These are phyloP conservation scores for Xylaria sp. DNA, from an alignment of 2,329 filamentous ascomycete species.

Conservation along the genomic window DNA sequence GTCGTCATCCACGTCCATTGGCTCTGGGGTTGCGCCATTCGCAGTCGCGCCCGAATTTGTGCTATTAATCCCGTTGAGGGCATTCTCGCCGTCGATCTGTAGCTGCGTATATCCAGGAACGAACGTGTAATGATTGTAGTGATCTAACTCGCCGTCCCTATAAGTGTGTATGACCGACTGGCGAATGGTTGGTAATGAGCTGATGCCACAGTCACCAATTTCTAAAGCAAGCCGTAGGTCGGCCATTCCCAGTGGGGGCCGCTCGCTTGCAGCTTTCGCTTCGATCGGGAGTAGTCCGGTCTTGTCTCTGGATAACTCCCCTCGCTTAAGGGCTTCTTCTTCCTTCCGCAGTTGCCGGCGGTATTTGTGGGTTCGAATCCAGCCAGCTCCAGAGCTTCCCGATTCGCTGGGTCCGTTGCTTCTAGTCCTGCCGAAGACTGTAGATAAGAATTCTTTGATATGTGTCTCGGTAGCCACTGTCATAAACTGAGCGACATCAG, in stretches of 20 bases:
- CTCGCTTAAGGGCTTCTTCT: slow-evolving; percentile 73
- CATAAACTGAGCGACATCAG: slow-evolving; percentile 68
- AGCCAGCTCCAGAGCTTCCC: slow-evolving; percentile 65
- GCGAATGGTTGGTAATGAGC: slow-evolving; percentile 76
- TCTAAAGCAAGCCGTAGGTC: slow-evolving; percentile 79
- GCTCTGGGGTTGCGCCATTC: slow-evolving; percentile 56
- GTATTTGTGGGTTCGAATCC: slow-evolving; percentile 82
- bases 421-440: slow-evolving; percentile 67
- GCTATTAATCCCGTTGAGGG: slow-evolving; percentile 10
- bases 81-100: slow-evolving; percentile 34
- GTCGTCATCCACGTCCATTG: slow-evolving; percentile 66
- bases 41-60: slow-evolving; percentile 30
- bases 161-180: slow-evolving; percentile 73
- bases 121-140: slow-evolving; percentile 65
- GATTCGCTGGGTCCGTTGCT: slow-evolving; percentile 69
- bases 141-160: slow-evolving; percentile 76
- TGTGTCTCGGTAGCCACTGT: slow-evolving; percentile 70
- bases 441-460: slow-evolving; percentile 68
- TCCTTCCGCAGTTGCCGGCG: slow-evolving; percentile 75
- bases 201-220: slow-evolving; percentile 76
- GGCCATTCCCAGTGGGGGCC: slow-evolving; percentile 74
- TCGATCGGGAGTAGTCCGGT: slow-evolving; percentile 82
- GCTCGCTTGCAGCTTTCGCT: slow-evolving; percentile 73
- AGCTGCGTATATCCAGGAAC: slow-evolving; percentile 47
- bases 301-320: slow-evolving; percentile 75